Base-by-base conservation (phyloP, 1,139 yeast genomes). In the Yamadazyma atlantica region DNA sequence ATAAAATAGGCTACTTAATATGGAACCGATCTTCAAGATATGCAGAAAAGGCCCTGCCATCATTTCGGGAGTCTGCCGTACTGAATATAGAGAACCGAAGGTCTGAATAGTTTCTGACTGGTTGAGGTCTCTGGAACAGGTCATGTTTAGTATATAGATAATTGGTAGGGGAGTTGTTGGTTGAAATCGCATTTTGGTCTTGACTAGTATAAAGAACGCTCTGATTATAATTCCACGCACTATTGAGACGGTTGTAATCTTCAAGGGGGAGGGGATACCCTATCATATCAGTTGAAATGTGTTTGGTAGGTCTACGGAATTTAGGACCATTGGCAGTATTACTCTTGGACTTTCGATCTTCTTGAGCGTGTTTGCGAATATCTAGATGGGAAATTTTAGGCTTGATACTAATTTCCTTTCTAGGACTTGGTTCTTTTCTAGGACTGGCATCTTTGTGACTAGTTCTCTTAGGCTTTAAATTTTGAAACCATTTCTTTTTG, bases 191-290 rank as follows among this genome's bases (percentile, higher is more conserved):
- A n/a, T n/a, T n/a, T n/a, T n/a, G n/a, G n/a, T n/a, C n/a, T n/a
- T n/a, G n/a, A n/a, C n/a, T n/a, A n/a, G n/a, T n/a, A n/a, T n/a
- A n/a, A n/a, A n/a, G n/a, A n/a, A n/a, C n/a, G n/a, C n/a, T n/a
- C n/a, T n/a, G n/a, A n/a, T n/a, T n/a, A n/a, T n/a, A n/a, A n/a
- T n/a, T n/a, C n/a, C n/a, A n/a, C n/a, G n/a, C n/a, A n/a, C n/a
- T n/a, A n/a, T n/a, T n/a, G n/a, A n/a, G n/a, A n/a, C n/a, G 32
- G 10, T 15, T 29, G 11, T 23, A 23, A n/a, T 23, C 11, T 9
- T 23, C 15, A 18, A 36, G 38, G 21, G 37, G 37, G 18, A 37
- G 43, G 5, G 43, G 43, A 23, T 29, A 40, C 22, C 27, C 14
- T 8, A 40, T 29, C 43, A 40, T 40, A 11, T 34, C 37, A 8